Base-by-base conservation (phyloP, 2,329 filamentous ascomycete species). In the Fonsecaea pedrosoi region DNA sequence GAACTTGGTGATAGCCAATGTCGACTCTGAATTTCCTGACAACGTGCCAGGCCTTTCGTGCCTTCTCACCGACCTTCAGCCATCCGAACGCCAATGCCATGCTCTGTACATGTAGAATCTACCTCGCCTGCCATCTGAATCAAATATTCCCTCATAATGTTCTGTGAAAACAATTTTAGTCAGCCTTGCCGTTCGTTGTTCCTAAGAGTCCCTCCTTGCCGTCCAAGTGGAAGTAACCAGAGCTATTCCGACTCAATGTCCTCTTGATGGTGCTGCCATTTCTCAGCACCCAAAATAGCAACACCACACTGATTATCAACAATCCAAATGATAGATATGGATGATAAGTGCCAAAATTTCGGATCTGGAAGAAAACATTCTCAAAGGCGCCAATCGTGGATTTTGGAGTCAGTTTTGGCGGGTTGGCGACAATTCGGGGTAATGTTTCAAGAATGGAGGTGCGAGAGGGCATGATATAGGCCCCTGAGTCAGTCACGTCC, bases 401-500 rank as follows among this genome's bases (percentile, higher is more conserved):
- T 72, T 82, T 83, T n/a, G 82, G 77, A 15, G 77, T 80, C 55
- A 84, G 74, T 67, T 83, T 83, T 25, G 80, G 77, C 15, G 83
- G 82, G 35, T 79, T 81, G 50, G 79, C 75, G 60, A 84, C 78
- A 62, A 86, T 80, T 64, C 84, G 82, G 38, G 81, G 82, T 54
- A 86, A 81, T 13, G 93, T 96, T 79, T 97, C 94, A 69, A 97
- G 87, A 75, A 97, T 97, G 3, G 91, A 93, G 3, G 92, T 94
- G 69, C 95, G 90, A 32, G 91, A 95, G 62, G 94, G 90, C 73
- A 94, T 89, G 75, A 99, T 98, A 69, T 90, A 87, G 78, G 95
- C 94, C 71, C 94, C 94, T 2, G 92, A 95, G 68, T 90, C 89
- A 55, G 94, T 97, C 37, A 85, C 88, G 76, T 99, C 95, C 95